Base-by-base conservation (phyloP, 1,284 basidiomycete species). In the Prillingera fragicola region DNA sequence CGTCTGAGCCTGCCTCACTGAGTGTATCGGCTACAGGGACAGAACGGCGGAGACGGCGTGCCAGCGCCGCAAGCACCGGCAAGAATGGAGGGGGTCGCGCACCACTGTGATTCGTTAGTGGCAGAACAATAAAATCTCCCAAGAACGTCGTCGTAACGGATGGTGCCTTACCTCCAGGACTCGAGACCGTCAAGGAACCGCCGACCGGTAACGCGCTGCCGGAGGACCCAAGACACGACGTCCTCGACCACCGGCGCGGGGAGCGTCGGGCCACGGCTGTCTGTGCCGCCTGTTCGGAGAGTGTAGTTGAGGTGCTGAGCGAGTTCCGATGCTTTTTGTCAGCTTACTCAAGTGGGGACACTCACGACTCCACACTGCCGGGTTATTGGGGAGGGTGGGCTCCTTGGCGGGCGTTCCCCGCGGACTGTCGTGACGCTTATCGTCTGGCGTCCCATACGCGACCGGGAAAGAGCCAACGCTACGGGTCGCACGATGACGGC, bases 221-320 rank as follows among this genome's bases (percentile, higher is more conserved):
- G 50, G 10, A 66, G 39, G 2, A 68, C 62, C 65, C 65, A 68
- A 8, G 56, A 54, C 25, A 63, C 59, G 48, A 68, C 65, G 43
- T 68, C 65, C 38, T 65, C 61, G 12, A 68, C 57, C 13, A 66
- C 54, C 3, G 56, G 57, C 0, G 53, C 47, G 3, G 67, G 67
- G 3, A 69, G 46, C 8, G 52, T 56, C 23, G 61, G 61, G 4
- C 65, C 65, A 1, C 40, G 46, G 6, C 60, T 59, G 34, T 63
- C 62, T 9, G 40, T 33, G 9, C 65, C 67, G n/a, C 67, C 67
- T 3, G 57, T 63, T 7, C 63, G 56, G 13, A 69, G 55, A 13
- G 58, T 55, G 23, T 57, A 50, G 0, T 38, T 48, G 10, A 67
- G 56, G 41, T 69, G 63, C 34, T 54, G 52, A 1, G 63, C 60